These are phyloP conservation scores for Daedaleopsis sinensis DNA, from an alignment of 768 basidiomycete genomes.

Conservation along the genomic window DNA sequence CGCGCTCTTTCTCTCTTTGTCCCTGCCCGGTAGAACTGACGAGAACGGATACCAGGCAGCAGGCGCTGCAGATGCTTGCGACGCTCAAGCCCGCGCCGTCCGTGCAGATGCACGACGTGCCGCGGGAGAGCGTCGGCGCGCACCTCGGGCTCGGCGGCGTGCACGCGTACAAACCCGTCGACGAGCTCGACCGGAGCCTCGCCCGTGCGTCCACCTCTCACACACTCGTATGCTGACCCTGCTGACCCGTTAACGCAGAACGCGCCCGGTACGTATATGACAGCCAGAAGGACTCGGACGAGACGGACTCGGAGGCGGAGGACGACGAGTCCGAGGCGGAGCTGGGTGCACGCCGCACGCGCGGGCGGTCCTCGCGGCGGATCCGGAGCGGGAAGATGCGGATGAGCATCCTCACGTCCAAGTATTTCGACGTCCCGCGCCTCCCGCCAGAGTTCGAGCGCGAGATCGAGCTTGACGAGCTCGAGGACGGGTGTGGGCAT, in stretches of 20 bases:
- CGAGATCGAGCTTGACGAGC: constrained; percentile 22
- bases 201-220: constrained; percentile 55
- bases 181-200: constrained; percentile 69
- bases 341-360: constrained; percentile 23
- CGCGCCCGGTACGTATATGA: constrained; percentile 63
- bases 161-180: constrained; percentile 49
- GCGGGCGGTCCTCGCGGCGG: constrained; percentile 20
- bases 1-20: constrained; percentile 27
- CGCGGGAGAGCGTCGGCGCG: constrained; percentile 63
- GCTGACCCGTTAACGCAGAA: constrained; percentile 42
- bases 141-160: constrained; percentile 61
- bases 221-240: neutral
- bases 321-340: constrained; percentile 30
- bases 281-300: constrained; percentile 28
- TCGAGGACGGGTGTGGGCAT: constrained; percentile 43
- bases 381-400: constrained; percentile 46
- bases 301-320: constrained; percentile 22
- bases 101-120: constrained; percentile 84
- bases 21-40: neutral
- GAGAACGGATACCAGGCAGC: constrained; percentile 36
- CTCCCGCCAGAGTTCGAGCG: constrained; percentile 26
- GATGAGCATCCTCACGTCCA: constrained; percentile 71
- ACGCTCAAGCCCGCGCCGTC: constrained; percentile 78
- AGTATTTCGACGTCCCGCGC: constrained; percentile 53
- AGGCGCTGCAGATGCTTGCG: constrained; percentile 56